phyloP scores from a whole-genome alignment of 345 rosid species.

The Passiflora organensis region DNA sequence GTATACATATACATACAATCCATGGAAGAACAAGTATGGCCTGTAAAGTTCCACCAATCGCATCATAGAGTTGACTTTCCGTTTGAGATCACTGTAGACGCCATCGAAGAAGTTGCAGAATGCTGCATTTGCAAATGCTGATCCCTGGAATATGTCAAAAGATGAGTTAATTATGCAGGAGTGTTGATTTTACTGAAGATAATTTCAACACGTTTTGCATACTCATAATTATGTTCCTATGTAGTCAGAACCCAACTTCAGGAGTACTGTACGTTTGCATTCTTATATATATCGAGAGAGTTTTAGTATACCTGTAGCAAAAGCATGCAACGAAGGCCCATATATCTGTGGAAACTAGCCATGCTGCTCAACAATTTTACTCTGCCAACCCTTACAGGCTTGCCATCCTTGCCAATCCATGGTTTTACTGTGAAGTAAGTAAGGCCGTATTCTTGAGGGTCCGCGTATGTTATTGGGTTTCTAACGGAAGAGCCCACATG shows the following conservation, averaged over 20 bases:
- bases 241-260: no score
- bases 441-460: neutral
- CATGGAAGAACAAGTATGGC: constrained; percentile 30
- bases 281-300: no score
- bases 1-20: constrained; percentile 12
- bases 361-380: constrained; percentile 1
- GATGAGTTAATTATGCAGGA: no score
- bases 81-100: neutral
- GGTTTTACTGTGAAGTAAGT: constrained; percentile 15
- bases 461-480: neutral
- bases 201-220: no score
- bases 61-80: constrained; percentile 28
- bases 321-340: constrained; percentile 4
- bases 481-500: constrained; percentile 16
- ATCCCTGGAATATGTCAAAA: neutral
- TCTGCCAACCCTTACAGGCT: neutral
- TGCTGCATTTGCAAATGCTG: neutral
- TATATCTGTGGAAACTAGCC: constrained; percentile 8
- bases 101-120: no score
- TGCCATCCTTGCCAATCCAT: constrained; percentile 14
- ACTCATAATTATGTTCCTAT: no score
- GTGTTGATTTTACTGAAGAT: no score
- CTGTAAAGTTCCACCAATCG: constrained; percentile 28
- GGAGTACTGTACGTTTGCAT: no score
- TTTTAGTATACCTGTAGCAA: constrained; percentile 7